Percentiles rank a stretch among this genome's conserved stretches.
phyloP scores from a whole-genome alignment of 306 rosid species.

The Clitoria ternatea region DNA sequence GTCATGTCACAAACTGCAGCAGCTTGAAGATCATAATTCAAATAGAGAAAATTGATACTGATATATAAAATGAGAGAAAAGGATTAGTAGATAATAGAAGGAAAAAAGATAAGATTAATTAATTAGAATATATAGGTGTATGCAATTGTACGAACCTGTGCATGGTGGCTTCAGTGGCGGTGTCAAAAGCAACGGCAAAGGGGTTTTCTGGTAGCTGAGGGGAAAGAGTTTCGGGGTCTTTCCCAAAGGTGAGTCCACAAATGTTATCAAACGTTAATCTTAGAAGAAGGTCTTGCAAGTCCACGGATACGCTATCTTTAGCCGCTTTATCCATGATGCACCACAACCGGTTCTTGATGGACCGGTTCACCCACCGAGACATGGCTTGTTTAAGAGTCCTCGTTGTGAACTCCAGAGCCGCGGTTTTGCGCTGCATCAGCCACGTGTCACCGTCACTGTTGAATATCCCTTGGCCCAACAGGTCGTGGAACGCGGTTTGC shows the following conservation, averaged over 20 bases:
- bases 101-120: no score
- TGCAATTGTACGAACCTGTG: conserved; percentile 24
- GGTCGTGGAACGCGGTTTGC: conserved; percentile 85
- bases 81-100: no score
- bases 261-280: conserved; percentile 86
- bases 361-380: conserved; percentile 93
- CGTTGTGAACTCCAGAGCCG: conserved; percentile 88
- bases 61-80: no score
- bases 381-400: conserved; percentile 77
- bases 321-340: conserved; percentile 63
- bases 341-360: conserved; percentile 74
- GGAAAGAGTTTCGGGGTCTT: conserved; percentile 81
- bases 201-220: conserved; percentile 50
- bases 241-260: conserved; percentile 89
- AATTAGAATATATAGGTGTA: no score
- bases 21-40: no score
- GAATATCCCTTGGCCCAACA: conserved; percentile 83
- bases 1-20: no score
- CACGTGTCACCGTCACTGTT: conserved; percentile 91
- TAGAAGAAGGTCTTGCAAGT: conserved; percentile 75
- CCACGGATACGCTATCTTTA: conserved; percentile 41
- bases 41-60: no score
- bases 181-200: conserved; percentile 67
- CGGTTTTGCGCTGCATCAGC: conserved; percentile 91
- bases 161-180: conserved; percentile 86